Evolutionary conservation across 2,329 filamentous ascomycete genomes (phyloP), one percentile per base, ranked within the genome.

Genomic region (Neopestalotiopsis rosae): DNA sequence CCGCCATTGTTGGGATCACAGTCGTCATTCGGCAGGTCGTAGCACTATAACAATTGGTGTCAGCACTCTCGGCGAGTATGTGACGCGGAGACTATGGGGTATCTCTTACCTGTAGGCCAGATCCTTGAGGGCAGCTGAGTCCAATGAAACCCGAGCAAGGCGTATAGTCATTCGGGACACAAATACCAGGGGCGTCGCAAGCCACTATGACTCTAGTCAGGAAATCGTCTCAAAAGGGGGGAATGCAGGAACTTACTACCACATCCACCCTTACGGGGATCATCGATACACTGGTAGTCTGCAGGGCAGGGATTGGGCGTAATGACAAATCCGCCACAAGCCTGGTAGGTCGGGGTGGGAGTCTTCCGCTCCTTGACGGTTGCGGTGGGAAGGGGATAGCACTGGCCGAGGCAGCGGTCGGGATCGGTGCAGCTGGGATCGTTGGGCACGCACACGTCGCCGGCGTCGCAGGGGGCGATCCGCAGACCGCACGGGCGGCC

Each of bases 1-100:
- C 69, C 69, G 30, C 69, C 68, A 20, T 68, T 67, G 14, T 59
- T 14, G 42, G 69, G 69, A 45, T 69, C 65, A 62, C 69, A 71
- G 20, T 52, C 40, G 34, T 71, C 69, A 42, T 52, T 62, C 5
- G 69, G 69, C 30, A 64, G 65, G 62, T 69, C 67, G 61, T 62
- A 69, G 40, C 69, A 70, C 61, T 62, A 17, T 38, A 52, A 5
- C 28, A 63, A 12, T n/a, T 32, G 9, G 61, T 63, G 13, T 30
- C 24, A 17, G 61, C 24, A 20, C 1, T 20, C n/a, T 10, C 34
- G 24, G 24, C 24, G 13, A 45, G 5, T 10, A 52, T n/a, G 45
- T 9, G 45, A 17, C 6, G 2, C 3, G 9, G 45, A 52, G n/a
- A 20, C 9, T 52, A 2, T 3, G 42, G 45, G 45, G 6, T 7